phyloP scores from a whole-genome alignment of 129 eudicot species.

The Ambrosia trifida region DNA sequence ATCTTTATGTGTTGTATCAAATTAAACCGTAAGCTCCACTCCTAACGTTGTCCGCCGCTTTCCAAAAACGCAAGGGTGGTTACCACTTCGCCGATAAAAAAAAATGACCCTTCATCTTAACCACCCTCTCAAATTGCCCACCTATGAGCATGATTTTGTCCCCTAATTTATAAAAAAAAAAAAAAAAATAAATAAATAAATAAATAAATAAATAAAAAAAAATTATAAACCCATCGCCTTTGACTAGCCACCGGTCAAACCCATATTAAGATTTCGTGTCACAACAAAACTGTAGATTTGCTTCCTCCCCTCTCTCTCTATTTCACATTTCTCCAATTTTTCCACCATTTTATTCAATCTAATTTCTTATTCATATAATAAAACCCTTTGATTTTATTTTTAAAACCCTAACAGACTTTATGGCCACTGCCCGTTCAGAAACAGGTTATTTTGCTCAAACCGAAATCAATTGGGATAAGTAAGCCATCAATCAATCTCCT shows the following conservation, averaged over 20 bases:
- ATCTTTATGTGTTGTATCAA: too few species aligned
- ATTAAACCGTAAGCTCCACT: too few species aligned
- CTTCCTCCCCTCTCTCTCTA: slow-evolving; percentile 7
- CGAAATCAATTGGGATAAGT: slow-evolving; percentile 98
- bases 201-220: too few species aligned
- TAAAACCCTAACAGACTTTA: slow-evolving; percentile 31
- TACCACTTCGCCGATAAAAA: too few species aligned
- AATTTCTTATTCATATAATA: background rate
- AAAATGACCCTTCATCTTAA: too few species aligned
- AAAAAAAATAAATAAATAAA: too few species aligned
- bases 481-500: slow-evolving; percentile 21
- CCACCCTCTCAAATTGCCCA: too few species aligned
- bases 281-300: background rate
- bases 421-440: slow-evolving; percentile 59
- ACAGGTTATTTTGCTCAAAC: slow-evolving; percentile 59
- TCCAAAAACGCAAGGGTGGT: too few species aligned
- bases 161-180: too few species aligned
- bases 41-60: too few species aligned
- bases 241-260: slow-evolving; percentile 8
- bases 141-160: too few species aligned
- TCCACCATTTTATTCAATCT: slow-evolving; percentile 9
- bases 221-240: background rate
- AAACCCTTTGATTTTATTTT: slow-evolving; percentile 3
- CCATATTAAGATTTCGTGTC: background rate
- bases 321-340: slow-evolving; percentile 15